These are phyloP conservation scores for Hypomyces perniciosus DNA, from an alignment of 2,329 filamentous ascomycete genomes.

Conservation along the genomic window DNA sequence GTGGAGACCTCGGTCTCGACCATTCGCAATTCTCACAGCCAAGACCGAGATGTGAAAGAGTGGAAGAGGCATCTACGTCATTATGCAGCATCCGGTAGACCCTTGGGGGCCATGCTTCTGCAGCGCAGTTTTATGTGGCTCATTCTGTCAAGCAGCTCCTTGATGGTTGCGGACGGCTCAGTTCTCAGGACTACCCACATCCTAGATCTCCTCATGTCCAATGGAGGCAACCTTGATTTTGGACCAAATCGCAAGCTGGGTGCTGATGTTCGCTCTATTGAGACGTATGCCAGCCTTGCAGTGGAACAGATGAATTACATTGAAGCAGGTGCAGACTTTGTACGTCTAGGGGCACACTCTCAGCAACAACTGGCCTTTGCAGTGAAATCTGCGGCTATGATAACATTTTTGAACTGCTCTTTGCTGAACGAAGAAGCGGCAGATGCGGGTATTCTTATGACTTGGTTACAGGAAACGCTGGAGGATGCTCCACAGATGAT, in stretches of 20 bases:
- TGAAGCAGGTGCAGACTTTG: conserved; percentile 84
- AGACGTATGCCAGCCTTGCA: conserved; percentile 64
- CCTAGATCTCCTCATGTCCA: conserved; percentile 66
- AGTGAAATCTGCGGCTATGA: conserved; percentile 75
- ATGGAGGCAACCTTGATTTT: conserved; percentile 40
- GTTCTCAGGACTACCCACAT: conserved; percentile 57
- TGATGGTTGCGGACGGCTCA: conserved; percentile 61
- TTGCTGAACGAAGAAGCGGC: conserved; percentile 75
- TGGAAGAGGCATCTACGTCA: conserved; percentile 85
- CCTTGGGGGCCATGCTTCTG: conserved; percentile 84
- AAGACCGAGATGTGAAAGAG: conserved; percentile 63
- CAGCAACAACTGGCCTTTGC: conserved; percentile 83
- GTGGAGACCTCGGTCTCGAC: conserved; percentile 88
- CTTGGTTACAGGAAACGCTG: conserved; percentile 80
- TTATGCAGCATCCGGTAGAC: conserved; percentile 72
- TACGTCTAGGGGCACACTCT: conserved; percentile 70
- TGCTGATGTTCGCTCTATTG: conserved; percentile 50
- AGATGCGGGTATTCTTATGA: conserved; percentile 70
- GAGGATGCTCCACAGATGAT: conserved; percentile 76
- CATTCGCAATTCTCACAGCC: conserved; percentile 69
- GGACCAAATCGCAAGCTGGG: conserved; percentile 34
- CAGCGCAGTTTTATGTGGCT: conserved; percentile 85
- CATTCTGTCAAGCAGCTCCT: conserved; percentile 69
- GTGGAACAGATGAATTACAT: conserved; percentile 79
- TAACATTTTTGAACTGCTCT: conserved; percentile 79